Evolutionary conservation across 2,329 filamentous ascomycete genomes (phyloP), one percentile per base, ranked within the genome.

Genomic region (Alternaria infectoria): DNA sequence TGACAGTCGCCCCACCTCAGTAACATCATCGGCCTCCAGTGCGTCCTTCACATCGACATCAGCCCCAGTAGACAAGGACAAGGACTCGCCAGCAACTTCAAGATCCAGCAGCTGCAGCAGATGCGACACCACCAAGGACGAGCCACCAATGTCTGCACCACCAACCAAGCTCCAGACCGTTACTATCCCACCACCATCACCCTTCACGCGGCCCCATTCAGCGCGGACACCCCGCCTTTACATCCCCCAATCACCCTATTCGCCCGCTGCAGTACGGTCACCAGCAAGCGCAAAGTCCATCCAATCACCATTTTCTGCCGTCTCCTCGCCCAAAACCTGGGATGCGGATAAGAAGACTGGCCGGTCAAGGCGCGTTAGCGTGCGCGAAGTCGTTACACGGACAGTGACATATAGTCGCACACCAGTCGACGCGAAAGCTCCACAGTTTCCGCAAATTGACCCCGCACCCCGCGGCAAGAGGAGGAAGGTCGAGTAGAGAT

Each of bases 391-490:
- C 5, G 92, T 97, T 57, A 97, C 94, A n/a, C 88, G 93, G 71
- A 97, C 93, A 15, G 92, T 97, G 63, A 97, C 93, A 44, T 97
- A 96, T 81, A 97, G 92, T 73, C 82, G 84, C 57, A 77, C 86
- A 76, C 80, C 82, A 40, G 68, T 80, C 57, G 77, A 81, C 51
- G 76, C 72, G 56, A 74, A 76, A 61, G 74, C 76, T 56, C 76
- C 77, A 43, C 71, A 89, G 65, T 79, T 78, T 65, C 76, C 77
- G n/a, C 86, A 90, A 69, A 92, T 98, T 83, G 92, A 93, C 69
- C 92, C 94, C 23, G 93, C 94, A 40, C 95, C 93, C 8, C 94
- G 94, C 80, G 94, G 94, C 68, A 98, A 97, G 87, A 89, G 93
- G 83, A 90, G 94, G 83, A 96, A 93, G 84, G 81, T 89, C 62